Evolutionary conservation across 441 rosid genomes (phyloP), one percentile per base, ranked within the genome.

Genomic region (Melastoma candidum): DNA sequence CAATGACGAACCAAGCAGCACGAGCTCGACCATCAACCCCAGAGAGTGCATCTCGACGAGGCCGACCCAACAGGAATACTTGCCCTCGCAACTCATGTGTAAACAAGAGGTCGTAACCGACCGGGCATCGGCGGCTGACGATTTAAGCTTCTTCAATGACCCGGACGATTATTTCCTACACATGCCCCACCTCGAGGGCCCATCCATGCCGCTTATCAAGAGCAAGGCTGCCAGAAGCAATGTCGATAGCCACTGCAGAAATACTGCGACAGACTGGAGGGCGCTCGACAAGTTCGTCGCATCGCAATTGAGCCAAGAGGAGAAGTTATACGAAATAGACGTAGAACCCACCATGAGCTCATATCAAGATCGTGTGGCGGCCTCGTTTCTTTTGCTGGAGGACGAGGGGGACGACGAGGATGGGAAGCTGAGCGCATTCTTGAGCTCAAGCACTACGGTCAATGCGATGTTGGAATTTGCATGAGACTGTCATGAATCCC

Each of bases 281-380:
- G 85, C 81, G 6, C 80, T 87, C 10, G 96, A 92, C 68, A 85
- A 79, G 82, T 92, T 92, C 56, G 96, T 92, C 45, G 98, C 95
- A 22, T 85, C 98, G 13, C 95, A 87, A 53, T 47, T 92, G 65
- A 92, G 84, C 61, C 84, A 78, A 46, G 85, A 81, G 67, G 95
- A 85, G 27, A 61, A 71, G 49, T 76, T 60, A 1, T 44, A 26
- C 12, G 47, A 46, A 29, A 25, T 17, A 8, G 68, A 57, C 26
- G 65, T 45, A 24, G 61, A 51, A 48, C 57, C 22, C 48, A 13
- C 57, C 26, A 51, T 49, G 9, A 46, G 47, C 56, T 64, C 71
- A 0, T 88, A 75, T 12, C 41, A 36, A 36, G 41, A 36, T 36
- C 1, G 41, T 36, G 8, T 36, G 41, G 54, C 71, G 73, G 77